Evolutionary conservation across 352 stramenopile genomes (phyloP).

Genomic region (Pilasporangium apinafurcum): DNA sequence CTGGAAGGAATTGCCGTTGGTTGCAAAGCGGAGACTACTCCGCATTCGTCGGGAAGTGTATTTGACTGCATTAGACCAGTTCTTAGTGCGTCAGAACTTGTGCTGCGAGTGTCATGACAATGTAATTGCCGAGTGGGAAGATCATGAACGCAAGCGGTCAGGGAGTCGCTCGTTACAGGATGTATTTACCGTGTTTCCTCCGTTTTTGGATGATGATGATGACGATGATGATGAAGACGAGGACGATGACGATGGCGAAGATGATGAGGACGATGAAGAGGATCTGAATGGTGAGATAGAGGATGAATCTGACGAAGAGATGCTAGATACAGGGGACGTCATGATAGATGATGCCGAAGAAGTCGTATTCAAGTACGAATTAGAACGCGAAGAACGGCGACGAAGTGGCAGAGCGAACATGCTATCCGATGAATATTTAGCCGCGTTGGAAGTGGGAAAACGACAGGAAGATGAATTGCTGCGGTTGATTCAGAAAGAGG

Average conservation of each 20-base stretch:
- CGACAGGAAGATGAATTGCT: conserved; percentile 63
- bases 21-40: conserved; percentile 59
- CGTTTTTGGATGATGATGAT: conserved; percentile 65
- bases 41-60: conserved; percentile 70
- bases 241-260: conserved; percentile 42
- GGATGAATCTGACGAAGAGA: conserved; percentile 15
- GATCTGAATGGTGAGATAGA: conserved; percentile 16
- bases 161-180: conserved; percentile 65
- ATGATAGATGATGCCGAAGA: conserved; percentile 33
- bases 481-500: conserved; percentile 72
- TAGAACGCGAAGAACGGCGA: conserved; percentile 38
- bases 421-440: conserved; percentile 60
- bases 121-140: conserved; percentile 75
- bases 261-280: conserved; percentile 47
- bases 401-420: conserved; percentile 17
- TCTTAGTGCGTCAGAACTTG: conserved; percentile 68
- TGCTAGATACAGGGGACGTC: conserved; percentile 34
- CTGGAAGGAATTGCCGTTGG: conserved; percentile 62
- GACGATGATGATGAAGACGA: conserved; percentile 59
- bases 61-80: conserved; percentile 61
- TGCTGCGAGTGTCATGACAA: conserved; percentile 84
- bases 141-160: conserved; percentile 59
- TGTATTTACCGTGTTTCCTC: conserved; percentile 70
- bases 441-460: conserved; percentile 53
- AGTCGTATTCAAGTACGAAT: conserved; percentile 70